Evolutionary conservation across 2,329 filamentous ascomycete species (phyloP), one percentile per base, ranked within the genome.

Genomic region (Penicillium crustosum): DNA sequence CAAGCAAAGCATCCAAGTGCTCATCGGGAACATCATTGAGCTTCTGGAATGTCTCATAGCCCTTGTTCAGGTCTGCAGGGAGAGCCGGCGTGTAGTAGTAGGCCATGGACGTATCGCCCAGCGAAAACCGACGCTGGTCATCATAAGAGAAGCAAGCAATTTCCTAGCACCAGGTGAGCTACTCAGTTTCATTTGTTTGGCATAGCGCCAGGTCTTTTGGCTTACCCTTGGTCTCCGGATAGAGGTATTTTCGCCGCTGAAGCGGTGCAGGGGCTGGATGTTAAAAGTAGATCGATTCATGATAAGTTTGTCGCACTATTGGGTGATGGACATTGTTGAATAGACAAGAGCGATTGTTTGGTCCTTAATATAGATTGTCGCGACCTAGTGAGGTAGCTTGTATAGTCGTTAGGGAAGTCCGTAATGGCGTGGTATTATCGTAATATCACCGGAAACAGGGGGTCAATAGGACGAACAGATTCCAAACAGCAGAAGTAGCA

Each of bases 131-230:
- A 72, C 93, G 94, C 29, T 92, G 80, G 44, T 92, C 85, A 72
- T 97, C 91, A 75, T 94, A 97, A 9, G 93, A 97, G 77, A 97
- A 99, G 76, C 83, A 91, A 4, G 93, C 85, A 63, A 99, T 90
- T 79, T 99, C 94, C 88, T 93, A 57, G 17, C 10, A n/a, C n/a
- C 41, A 19, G 33, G 49, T 62, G 60, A 65, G 51, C 29, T 54
- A 29, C 42, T 39, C 13, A 19, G 29, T 6, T 41, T 48, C 29
- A 51, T 42, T 21, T 44, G 12, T 38, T 49, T 48, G 25, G 21
- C 10, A 55, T 47, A 44, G 44, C 27, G 15, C 41, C n/a, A 17
- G 33, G 52, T 33, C 25, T 44, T 44, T 48, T 35, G 41, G 63
- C 76, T 67, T 75, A 89, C 89, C 78, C 84, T 90, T 21, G 91